Evolutionary conservation across 2,329 filamentous ascomycete species (phyloP), one percentile per base, ranked within the genome.

Genomic region (Paraphaeosphaeria minitans): DNA sequence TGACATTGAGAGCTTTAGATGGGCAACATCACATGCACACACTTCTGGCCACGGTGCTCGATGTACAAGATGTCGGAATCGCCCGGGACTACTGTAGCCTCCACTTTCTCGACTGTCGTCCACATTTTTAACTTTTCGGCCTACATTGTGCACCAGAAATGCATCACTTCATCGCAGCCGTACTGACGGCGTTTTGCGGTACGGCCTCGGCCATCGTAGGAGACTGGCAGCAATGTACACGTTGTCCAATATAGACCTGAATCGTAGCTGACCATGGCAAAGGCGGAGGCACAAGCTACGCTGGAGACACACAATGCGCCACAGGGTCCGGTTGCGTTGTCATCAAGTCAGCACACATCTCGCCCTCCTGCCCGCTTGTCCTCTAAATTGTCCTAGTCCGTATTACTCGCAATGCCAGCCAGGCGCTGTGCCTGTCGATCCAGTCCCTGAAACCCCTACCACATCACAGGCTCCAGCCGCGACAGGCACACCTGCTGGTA

Each of bases 331-430:
- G 71, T 31, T 76, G 74, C 49, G 72, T 75, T 1, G 62, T 66
- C 51, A 54, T 76, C 60, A 76, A 72, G 73, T 74, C 62, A 49
- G 56, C 1, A 3, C 27, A 19, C 14, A 50, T 9, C 29, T n/a
- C 33, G 8, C 7, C 35, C 9, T 31, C 29, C 29, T 31, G 29
- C 10, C 39, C 10, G 16, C 6, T 8, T n/a, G 3, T 24, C 48
- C 47, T 4, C 60, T 68, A 51, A 69, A 48, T 9, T 6, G 9
- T 2, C n/a, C 6, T 42, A 75, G 73, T 56, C 71, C 73, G 29
- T 75, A 70, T 56, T 78, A 78, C 57, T 74, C 71, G 5, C 78
- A 80, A 74, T 80, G 78, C 56, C 71, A 80, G 47, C 78, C 78
- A 7, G 76, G 75, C 24, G 69, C 68, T 27, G 69, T 63, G 2